Percentiles rank a stretch among this genome's conserved stretches.
phyloP scores from a whole-genome alignment of 164 flowering plant genomes.

The Magnolia officinalis region DNA sequence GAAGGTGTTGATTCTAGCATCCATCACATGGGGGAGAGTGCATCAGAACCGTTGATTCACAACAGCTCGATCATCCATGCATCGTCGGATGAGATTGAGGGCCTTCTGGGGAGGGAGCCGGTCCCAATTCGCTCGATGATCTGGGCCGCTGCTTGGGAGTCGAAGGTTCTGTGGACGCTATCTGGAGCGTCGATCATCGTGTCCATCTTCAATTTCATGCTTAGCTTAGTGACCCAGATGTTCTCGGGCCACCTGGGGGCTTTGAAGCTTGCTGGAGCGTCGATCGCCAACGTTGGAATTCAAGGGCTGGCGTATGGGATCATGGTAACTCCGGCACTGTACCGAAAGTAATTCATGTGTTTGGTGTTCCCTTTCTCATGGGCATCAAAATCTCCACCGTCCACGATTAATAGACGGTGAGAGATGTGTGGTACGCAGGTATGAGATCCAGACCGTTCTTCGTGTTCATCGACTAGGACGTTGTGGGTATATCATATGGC shows the following conservation, averaged over 20 bases:
- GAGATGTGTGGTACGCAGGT: too few relatives aligned
- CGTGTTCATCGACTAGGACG: too few relatives aligned
- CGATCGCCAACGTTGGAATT: slow-evolving; percentile 71
- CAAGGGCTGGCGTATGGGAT: slow-evolving; percentile 85
- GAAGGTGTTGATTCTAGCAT: background rate
- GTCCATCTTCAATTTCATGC: slow-evolving; percentile 59
- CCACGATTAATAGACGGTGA: too few relatives aligned
- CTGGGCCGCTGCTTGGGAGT: slow-evolving; percentile 53
- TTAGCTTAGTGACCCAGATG: slow-evolving; percentile 55
- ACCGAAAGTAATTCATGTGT: too few relatives aligned
- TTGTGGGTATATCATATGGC: too few relatives aligned
- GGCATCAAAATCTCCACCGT: too few relatives aligned
- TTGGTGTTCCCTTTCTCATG: too few relatives aligned
- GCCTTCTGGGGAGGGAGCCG: slow-evolving; percentile 30
- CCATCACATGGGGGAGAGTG: background rate
- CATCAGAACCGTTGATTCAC: slow-evolving; percentile 23
- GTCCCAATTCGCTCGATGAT: slow-evolving; percentile 35
- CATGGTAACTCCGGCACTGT: slow-evolving; percentile 54
- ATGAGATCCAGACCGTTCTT: too few relatives aligned
- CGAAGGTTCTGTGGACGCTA: slow-evolving; percentile 54
- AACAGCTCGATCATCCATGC: slow-evolving; percentile 26
- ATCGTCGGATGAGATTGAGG: slow-evolving; percentile 32
- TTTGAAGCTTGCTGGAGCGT: slow-evolving; percentile 75
- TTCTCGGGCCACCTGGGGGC: slow-evolving; percentile 64
- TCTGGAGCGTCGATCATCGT: slow-evolving; percentile 49